phyloP scores from a whole-genome alignment of 1,284 basidiomycete genomes.

The Heimioporus retisporus region DNA sequence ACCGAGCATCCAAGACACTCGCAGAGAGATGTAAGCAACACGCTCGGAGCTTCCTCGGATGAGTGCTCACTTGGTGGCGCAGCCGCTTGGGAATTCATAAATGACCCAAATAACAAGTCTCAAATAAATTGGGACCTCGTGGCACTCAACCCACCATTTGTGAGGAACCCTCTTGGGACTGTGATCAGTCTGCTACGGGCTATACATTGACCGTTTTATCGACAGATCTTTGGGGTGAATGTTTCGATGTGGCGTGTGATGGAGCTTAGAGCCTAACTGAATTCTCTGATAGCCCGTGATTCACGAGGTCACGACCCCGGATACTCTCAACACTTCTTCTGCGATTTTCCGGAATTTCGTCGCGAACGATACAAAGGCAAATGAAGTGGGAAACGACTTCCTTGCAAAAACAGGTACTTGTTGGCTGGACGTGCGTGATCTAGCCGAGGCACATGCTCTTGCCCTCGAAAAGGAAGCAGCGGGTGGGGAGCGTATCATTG shows the following conservation, averaged over 20 bases:
- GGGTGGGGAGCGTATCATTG: conserved; percentile 68
- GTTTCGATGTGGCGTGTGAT: background rate
- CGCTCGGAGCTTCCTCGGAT: background rate
- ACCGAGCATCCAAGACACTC: conserved; percentile 73
- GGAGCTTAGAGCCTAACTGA: no score
- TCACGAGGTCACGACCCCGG: conserved; percentile 59
- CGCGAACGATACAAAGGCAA: conserved; percentile 33
- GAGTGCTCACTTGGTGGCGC: conserved; percentile 5
- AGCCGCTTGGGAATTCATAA: conserved; percentile 68
- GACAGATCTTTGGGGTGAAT: conserved; percentile 48
- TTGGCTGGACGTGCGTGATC: conserved; percentile 53
- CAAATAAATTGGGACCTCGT: conserved; percentile 63
- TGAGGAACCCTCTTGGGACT: conserved; percentile 33
- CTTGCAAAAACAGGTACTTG: conserved; percentile 42
- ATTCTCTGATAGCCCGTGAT: conserved; percentile 48
- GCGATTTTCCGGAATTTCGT: conserved; percentile 44
- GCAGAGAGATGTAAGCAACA: conserved; percentile 65
- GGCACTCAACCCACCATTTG: conserved; percentile 67
- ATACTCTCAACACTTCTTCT: conserved; percentile 62
- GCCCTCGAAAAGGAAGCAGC: conserved; percentile 67
- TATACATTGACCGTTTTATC: background rate
- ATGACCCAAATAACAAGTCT: conserved; percentile 56
- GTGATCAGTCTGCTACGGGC: no score
- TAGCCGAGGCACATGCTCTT: conserved; percentile 66
- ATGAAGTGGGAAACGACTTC: conserved; percentile 38